phyloP scores from a whole-genome alignment of 805 yeast species.

The Clavispora fructus region DNA sequence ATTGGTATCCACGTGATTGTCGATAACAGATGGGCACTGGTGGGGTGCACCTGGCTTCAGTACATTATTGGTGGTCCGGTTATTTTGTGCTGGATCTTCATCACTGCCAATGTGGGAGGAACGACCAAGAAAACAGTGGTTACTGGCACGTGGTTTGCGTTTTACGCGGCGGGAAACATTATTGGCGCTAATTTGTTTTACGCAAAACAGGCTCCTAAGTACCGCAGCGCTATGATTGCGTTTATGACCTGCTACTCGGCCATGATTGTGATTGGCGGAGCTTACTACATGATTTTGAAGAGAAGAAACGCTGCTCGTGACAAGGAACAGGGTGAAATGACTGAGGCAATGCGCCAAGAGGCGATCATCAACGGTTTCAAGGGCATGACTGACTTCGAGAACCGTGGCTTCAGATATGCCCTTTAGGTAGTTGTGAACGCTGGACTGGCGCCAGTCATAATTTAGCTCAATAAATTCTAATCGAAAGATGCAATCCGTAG shows the following conservation, averaged over 20 bases:
- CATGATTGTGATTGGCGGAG: conserved; percentile 15
- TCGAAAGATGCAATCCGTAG: too few relatives aligned
- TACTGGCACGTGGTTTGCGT: conserved; percentile 18
- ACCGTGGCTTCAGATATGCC: conserved; percentile 20
- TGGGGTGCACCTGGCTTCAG: conserved; percentile 28
- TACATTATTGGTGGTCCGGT: conserved; percentile 28
- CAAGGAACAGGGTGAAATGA: conserved; percentile 16
- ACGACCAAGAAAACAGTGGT: conserved; percentile 20
- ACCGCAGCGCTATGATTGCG: conserved; percentile 20
- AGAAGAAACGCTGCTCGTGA: conserved; percentile 14
- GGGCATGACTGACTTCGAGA: conserved; percentile 20
- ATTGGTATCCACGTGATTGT: conserved; percentile 19
- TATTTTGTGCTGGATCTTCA: conserved; percentile 20
- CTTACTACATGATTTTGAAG: conserved; percentile 9
- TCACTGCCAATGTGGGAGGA: conserved; percentile 19
- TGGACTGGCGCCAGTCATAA: not conserved
- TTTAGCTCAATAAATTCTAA: too few relatives aligned
- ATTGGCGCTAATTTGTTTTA: conserved; percentile 22
- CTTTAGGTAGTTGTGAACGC: not conserved
- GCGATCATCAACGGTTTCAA: conserved; percentile 21
- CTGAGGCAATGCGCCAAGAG: conserved; percentile 16
- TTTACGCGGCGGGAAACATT: conserved; percentile 27
- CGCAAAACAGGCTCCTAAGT: conserved; percentile 20
- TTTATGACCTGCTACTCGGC: conserved; percentile 18
- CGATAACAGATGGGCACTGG: conserved; percentile 18